Conservation (phyloP, 2,329 filamentous ascomycete species). For the Penicillium sp. region DNA sequence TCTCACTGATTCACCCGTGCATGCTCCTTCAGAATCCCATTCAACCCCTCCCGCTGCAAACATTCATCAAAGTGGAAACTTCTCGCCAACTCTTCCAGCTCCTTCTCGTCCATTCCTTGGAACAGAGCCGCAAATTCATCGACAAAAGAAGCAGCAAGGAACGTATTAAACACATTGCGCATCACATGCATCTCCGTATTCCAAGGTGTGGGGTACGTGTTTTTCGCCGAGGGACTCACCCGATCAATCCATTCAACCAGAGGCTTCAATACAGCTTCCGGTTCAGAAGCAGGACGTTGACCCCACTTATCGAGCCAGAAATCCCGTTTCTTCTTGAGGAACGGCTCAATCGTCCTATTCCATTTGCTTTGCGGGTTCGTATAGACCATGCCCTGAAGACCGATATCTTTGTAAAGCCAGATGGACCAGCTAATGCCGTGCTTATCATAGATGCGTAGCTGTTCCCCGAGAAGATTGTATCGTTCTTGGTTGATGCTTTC, state of each 20-base stretch:
- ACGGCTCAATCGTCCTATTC: constrained; percentile 56
- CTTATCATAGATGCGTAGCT: constrained; percentile 58
- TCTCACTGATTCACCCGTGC: constrained; percentile 27
- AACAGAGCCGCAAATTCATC: constrained; percentile 63
- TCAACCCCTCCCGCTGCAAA: constrained; percentile 55
- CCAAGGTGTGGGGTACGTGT: constrained; percentile 55
- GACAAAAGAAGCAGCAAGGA: constrained; percentile 56
- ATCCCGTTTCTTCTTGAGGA: constrained; percentile 60
- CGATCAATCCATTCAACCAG: constrained; percentile 52
- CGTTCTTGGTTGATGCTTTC: constrained; percentile 49
- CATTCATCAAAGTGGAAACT: constrained; percentile 62
- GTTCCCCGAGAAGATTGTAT: constrained; percentile 52
- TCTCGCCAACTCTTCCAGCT: constrained; percentile 59
- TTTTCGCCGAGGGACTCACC: constrained; percentile 46
- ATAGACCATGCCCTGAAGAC: constrained; percentile 61
- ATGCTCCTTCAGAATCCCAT: constrained; percentile 55
- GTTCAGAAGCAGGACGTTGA: constrained; percentile 41
- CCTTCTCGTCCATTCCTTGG: constrained; percentile 52
- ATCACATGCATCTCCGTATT: constrained; percentile 55
- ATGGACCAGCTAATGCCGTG: constrained; percentile 62
- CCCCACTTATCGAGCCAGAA: constrained; percentile 63
- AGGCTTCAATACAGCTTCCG: constrained; percentile 50
- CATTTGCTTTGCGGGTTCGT: constrained; percentile 52
- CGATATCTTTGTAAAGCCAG: constrained; percentile 64
- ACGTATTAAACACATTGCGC: constrained; percentile 52